Evolutionary conservation across 305 asterid species (phyloP).

Genomic region (Andrographis paniculata): DNA sequence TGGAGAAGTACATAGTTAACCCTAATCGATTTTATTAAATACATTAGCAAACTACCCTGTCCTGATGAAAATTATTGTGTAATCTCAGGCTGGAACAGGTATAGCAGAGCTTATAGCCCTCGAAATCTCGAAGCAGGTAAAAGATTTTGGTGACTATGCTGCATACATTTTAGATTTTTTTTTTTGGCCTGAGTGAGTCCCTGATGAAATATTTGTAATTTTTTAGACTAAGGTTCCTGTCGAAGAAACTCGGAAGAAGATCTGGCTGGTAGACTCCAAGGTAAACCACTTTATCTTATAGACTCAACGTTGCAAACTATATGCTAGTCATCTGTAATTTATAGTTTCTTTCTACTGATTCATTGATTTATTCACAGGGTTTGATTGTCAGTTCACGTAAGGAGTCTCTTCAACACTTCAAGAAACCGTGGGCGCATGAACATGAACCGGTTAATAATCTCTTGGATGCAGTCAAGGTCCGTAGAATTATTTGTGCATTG

Average conservation of each 20-base stretch:
- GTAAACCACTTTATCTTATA: conserved; percentile 21
- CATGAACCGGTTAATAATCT: conserved; percentile 54
- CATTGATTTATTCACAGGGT: conserved; percentile 48
- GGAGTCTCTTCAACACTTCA: conserved; percentile 75
- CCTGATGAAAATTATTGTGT: not conserved
- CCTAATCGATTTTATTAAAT: not conserved
- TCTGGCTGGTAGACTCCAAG: conserved; percentile 90
- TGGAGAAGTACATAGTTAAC: conserved; percentile 57
- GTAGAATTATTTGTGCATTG: conserved; percentile 10
- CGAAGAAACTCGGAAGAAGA: conserved; percentile 61
- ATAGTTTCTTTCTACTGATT: too few species aligned
- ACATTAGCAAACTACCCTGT: not conserved
- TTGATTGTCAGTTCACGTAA: conserved; percentile 55
- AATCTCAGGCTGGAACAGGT: conserved; percentile 85
- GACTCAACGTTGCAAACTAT: not conserved
- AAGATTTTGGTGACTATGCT: not conserved
- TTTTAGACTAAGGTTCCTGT: conserved; percentile 39
- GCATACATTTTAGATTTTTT: conserved; percentile 4
- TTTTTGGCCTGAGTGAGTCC: not conserved
- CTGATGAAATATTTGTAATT: conserved; percentile 15
- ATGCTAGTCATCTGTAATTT: too few species aligned
- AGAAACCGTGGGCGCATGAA: conserved; percentile 87
- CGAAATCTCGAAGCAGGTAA: conserved; percentile 72
- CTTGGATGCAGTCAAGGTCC: conserved; percentile 72
- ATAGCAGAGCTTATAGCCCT: conserved; percentile 88